Conservation (phyloP, 78 protist genomes). For the Corallochytrium limacisporum region DNA sequence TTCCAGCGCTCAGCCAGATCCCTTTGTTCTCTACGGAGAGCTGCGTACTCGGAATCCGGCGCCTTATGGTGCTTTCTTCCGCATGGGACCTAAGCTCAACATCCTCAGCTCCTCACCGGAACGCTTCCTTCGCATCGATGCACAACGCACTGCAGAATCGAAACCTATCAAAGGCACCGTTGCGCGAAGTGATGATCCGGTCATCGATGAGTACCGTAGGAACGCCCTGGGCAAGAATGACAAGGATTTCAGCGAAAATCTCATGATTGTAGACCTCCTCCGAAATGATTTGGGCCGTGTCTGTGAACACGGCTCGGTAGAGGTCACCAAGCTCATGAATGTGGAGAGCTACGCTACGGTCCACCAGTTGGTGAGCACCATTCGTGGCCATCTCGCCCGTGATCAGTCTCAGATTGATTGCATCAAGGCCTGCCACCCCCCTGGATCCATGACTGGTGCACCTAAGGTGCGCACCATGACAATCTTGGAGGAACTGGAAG, state of each 20-base stretch:
- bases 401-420: not conserved
- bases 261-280: slow-evolving; percentile 49
- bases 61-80: slow-evolving; percentile 36
- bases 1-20: not conserved
- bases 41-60: slow-evolving; percentile 41
- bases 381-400: slow-evolving; percentile 9
- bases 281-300: slow-evolving; percentile 55
- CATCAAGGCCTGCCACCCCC: slow-evolving; percentile 30
- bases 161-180: slow-evolving; percentile 59
- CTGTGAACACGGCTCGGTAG: slow-evolving; percentile 34
- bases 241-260: slow-evolving; percentile 48
- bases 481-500: slow-evolving; percentile 25
- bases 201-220: not conserved
- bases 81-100: not conserved
- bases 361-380: slow-evolving; percentile 63
- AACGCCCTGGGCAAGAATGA: slow-evolving; percentile 7
- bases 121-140: slow-evolving; percentile 17
- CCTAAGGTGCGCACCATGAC: slow-evolving; percentile 41
- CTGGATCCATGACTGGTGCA: slow-evolving; percentile 67
- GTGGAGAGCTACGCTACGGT: slow-evolving; percentile 57
- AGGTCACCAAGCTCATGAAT: slow-evolving; percentile 36
- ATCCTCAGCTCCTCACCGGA: not conserved
- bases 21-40: slow-evolving; percentile 15
- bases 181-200: not conserved
- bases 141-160: slow-evolving; percentile 24